A percentile compares a stretch with the other conserved stretches of the same genome.
Conservation (phyloP, 2,329 filamentous ascomycete genomes). For the Talaromyces sp. region DNA sequence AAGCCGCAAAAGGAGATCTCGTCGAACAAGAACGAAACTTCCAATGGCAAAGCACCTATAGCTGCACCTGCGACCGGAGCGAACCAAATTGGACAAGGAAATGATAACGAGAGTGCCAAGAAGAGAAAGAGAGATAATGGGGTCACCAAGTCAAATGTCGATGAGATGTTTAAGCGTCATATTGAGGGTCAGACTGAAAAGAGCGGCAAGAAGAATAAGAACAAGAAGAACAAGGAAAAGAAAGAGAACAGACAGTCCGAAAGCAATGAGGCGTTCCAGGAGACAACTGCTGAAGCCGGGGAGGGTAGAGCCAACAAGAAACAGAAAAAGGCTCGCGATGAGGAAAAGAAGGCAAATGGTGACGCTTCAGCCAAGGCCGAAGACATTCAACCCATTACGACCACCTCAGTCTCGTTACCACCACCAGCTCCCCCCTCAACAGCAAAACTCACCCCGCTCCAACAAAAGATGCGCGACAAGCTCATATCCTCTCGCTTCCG, state of each 20-base stretch:
- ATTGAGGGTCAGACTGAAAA: constrained; percentile 62
- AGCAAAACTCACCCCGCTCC: constrained; percentile 80
- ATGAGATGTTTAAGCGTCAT: constrained; percentile 73
- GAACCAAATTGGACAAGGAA: constrained; percentile 24
- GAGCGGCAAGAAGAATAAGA: constrained; percentile 26
- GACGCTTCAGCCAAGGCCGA: constrained; percentile 10
- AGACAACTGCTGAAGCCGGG: constrained; percentile 24
- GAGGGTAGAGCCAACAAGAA: constrained; percentile 26
- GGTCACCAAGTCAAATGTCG: constrained; percentile 69
- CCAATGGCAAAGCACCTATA: background rate
- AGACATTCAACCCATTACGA: background rate
- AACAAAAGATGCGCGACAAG: constrained; percentile 92
- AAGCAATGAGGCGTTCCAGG: constrained; percentile 24
- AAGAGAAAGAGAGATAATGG: constrained; percentile 52
- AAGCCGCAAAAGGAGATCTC: constrained; percentile 66
- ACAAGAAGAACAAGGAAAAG: constrained; percentile 33
- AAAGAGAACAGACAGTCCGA: constrained; percentile 21
- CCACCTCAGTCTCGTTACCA: constrained; percentile 25
- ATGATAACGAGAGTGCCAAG: constrained; percentile 38
- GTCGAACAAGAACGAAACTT: constrained; percentile 25
- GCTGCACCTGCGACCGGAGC: background rate
- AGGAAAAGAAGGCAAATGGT: constrained; percentile 21
- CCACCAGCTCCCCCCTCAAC: constrained; percentile 46
- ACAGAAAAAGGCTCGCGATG: constrained; percentile 22
- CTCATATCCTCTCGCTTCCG: constrained; percentile 93